Conservation (phyloP, 192 early-diverging fungal species). For the Coemansia asiatica region DNA sequence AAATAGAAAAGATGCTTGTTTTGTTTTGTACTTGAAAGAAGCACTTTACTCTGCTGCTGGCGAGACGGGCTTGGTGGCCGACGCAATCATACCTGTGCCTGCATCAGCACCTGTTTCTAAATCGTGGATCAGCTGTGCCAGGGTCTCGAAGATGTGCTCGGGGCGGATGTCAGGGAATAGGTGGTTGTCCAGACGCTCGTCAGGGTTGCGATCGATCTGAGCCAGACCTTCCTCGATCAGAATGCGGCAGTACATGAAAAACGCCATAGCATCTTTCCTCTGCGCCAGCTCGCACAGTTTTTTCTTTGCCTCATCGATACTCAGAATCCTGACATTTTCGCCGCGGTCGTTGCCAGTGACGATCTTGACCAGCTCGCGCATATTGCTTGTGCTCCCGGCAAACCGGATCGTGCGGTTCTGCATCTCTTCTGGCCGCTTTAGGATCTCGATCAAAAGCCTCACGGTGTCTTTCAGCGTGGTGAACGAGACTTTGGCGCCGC, state of each 20-base stretch:
- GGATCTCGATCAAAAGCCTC: slow-evolving; percentile 22
- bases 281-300: slow-evolving; percentile 32
- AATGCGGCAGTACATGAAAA: slow-evolving; percentile 38
- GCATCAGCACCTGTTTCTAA: background rate
- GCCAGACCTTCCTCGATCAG: slow-evolving; percentile 50
- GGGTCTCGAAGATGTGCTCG: slow-evolving; percentile 22
- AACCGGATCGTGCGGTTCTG: slow-evolving; percentile 35
- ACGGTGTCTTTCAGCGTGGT: slow-evolving; percentile 29
- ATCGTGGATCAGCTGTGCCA: slow-evolving; percentile 27
- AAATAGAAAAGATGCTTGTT: no score
- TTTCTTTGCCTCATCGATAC: slow-evolving; percentile 32
- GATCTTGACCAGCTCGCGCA: slow-evolving; percentile 46
- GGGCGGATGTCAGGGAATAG: slow-evolving; percentile 38
- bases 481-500: slow-evolving; percentile 35
- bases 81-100: background rate
- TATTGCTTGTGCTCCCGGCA: slow-evolving; percentile 31
- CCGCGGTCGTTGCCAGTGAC: slow-evolving; percentile 37
- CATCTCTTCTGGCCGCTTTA: slow-evolving; percentile 38
- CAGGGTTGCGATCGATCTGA: slow-evolving; percentile 28
- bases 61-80: background rate
- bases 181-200: slow-evolving; percentile 36
- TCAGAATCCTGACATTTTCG: slow-evolving; percentile 30
- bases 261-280: slow-evolving; percentile 30
- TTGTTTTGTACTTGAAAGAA: background rate
- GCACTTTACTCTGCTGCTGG: background rate